Evolutionary conservation across 108 stramenopile species (phyloP), one percentile per base, ranked within the genome.

Genomic region (Skeletonema tropicum): DNA sequence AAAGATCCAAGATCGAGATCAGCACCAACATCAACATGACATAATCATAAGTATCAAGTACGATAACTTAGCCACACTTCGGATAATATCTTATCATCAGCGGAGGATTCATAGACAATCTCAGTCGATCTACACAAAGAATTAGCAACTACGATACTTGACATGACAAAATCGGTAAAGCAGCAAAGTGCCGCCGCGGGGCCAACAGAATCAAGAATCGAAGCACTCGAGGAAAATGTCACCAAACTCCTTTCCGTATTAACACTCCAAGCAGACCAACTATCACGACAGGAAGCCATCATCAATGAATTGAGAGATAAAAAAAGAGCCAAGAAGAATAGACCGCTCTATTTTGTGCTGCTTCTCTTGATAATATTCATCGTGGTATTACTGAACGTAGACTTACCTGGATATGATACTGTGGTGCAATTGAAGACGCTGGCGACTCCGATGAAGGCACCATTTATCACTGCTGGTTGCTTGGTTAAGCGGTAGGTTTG

Each of bases 161-260:
- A 45, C 3, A 45, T 45, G 42, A n/a, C 42, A 45, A 45, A 45
- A 5, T 15, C 42, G 4, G 15, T 45, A 5, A 55, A 55, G 21
- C 52, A 55, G 21, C 52, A 23, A 55, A 23, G 23, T n/a, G 2
- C n/a, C n/a, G 19, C 13, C 15, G 21, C 49, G 17, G 49, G 21
- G 49, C 49, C n/a, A 55, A 7, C 52, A 55, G 42, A 45, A 45
- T 55, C 30, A 41, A 26, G 39, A 35, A 71, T 71, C 23, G 59
- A 41, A 60, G 13, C 36, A 17, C 58, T 71, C 39, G 70, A 71
- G n/a, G 13, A 60, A 15, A 59, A 70, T 36, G 57, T 70, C n/a
- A 60, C 36, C 25, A 70, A 60, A 21, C 41, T 70, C 55, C 69
- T 70, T 35, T 70, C 69, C 23, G 59, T 70, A 25, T 60, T 70